Base-by-base conservation (phyloP, 1,139 yeast genomes). In the Candida sp. region DNA sequence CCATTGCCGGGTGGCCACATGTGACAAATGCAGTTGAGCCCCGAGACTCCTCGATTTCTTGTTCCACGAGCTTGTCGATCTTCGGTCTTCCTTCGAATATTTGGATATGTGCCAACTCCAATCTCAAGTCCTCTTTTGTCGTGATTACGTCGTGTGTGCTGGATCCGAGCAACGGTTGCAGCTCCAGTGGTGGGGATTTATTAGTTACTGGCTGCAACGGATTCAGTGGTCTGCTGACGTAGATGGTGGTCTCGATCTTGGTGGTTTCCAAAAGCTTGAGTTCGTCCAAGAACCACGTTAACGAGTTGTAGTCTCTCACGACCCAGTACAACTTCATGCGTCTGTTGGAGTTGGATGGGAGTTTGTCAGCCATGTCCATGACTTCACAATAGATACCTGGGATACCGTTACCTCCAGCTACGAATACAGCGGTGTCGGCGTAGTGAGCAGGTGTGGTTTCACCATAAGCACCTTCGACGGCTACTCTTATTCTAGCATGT, bases 231-330 rank as follows among this genome's bases (percentile, higher is more conserved):
- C 72, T 63, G 8, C 86, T 79, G n/a, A 84, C 64, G 53, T 72
- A 80, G 1, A 84, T 63, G 3, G 69, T 67, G 3, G 66, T 72
- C 35, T 68, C 72, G 42, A 78, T 68, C 3, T 58, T 59, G 0
- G 74, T 61, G 31, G 63, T 56, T 46, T 62, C 61, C 51, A 83
- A 62, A 4, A 65, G 61, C 26, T 63, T 50, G 26, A 85, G 65
- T 56, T 85, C 87, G 34, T 77, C 73, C 47, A 67, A 66, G 63
- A 84, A 83, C 85, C 86, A 83, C 11, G 62, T 58, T 37, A 84
- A 61, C 0, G 81, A 67, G 23, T 69, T 66, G 35, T 67, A 68
- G 49, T 80, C 82, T 50, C 82, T 70, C 3, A 81, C 69, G 3
- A 80, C 73, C 90, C 90, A 85, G 31, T 72, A 54, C 49, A 85